Base-by-base conservation (phyloP, 208 protist genomes). In the Leptomonas pyrrhocoris region DNA sequence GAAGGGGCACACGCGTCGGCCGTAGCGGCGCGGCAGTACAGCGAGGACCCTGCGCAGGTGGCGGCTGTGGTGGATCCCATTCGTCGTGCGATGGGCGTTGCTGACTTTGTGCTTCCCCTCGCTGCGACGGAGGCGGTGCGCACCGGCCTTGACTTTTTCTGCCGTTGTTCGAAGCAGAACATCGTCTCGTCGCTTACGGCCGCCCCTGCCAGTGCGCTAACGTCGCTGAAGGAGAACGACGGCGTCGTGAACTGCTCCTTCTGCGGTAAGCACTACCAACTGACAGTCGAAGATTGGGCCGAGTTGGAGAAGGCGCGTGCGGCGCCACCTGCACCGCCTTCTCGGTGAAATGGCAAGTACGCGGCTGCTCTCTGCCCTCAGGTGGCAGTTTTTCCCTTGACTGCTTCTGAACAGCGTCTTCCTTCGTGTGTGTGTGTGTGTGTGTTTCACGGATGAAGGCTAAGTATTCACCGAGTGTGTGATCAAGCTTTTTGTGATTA, bases 101-200 rank as follows among this genome's bases (percentile, higher is more conserved):
- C 59, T 28, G 68, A 82, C 21, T 21, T 80, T 9, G 19, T 42
- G 13, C 31, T 89, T 9, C 48, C 54, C 0, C 73, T 93, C 12
- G 79, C 83, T 18, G 64, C 62, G 11, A 48, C 65, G 12, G 74
- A 74, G 25, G 46, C 78, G 18, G 63, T 63, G 60, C 87, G 90
- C 28, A 87, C 85, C 27, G 75, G 78, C 31, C 36, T 95, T 1
- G 87, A 95, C 64, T 95, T 91, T 62, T 92, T 92, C 73, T 95
- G 90, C 59, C 85, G 90, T 21, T 95, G 90, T 74, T 84, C 71
- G 18, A 89, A 85, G 53, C 38, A 38, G 9, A 74, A 82, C 53
- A 68, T 93, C 43, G 23, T 92, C 45, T 27, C 60, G 40, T 76
- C 81, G 27, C 55, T 88, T 16, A 31, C 42, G n/a, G 60, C 69